Evolutionary conservation across 1,139 yeast species (phyloP), one percentile per base, ranked within the genome.

Genomic region (Meyerozyma carpophila): DNA sequence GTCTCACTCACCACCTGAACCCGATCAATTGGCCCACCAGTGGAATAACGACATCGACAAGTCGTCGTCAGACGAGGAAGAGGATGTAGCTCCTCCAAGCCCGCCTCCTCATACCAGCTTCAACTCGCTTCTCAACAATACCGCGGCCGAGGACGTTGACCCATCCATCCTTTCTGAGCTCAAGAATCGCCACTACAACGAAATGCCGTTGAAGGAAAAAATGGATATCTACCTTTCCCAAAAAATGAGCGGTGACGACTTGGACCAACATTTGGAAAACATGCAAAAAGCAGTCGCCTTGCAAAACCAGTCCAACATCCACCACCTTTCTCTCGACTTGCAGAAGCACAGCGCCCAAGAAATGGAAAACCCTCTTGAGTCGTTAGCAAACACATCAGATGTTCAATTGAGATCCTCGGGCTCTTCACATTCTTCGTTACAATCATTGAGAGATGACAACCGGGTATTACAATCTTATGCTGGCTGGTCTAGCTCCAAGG

Each of bases 381-480:
- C 71, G 0, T 59, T 70, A 32, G 52, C 63, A 2, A 58, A 58
- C 32, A 49, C 63, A 3, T 57, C 62, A 13, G 72, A 66, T 39
- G 60, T 63, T 13, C 59, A 61, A 42, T 55, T 68, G 42, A 60
- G 59, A 45, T 65, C 72, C 5, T 37, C 41, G 3, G 74, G 73
- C 10, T 68, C 75, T 9, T 71, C 77, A 3, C 75, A 70, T 50
- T 69, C 75, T 3, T 71, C 77, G 6, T 61, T 73, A 41, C 75
- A 68, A 50, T 70, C 76, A 2, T 61, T 73, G 42, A 49, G 60
- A 39, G 75, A 69, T 31, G 56, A 61, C 24, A 72, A 70, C 49
- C 55, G 77, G 41, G 49, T 54, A 7, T 60, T 73, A 40, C 57
- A 61, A 11, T 64, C 72, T 1, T 52, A 58, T 5, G 48, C 50